These are phyloP conservation scores for Strobilomyces confusus DNA, from an alignment of 768 basidiomycete genomes.

Conservation along the genomic window DNA sequence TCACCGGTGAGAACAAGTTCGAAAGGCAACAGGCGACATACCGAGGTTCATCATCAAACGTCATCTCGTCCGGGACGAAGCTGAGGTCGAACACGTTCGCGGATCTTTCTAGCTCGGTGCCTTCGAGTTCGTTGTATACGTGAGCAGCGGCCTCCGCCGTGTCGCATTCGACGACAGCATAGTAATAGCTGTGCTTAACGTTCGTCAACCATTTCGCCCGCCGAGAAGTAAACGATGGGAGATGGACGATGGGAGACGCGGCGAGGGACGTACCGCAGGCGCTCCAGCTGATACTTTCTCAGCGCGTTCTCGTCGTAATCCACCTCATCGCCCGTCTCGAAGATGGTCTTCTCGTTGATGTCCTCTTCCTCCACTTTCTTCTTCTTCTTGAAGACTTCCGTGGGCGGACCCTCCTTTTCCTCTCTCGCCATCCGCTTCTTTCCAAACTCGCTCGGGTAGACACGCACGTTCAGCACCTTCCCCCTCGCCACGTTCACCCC, in stretches of 20 bases:
- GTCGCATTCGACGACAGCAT: constrained; percentile 90
- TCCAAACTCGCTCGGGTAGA: constrained; percentile 95
- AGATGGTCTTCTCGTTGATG: constrained; percentile 59
- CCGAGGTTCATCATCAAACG: constrained; percentile 75
- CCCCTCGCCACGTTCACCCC: constrained; percentile 46
- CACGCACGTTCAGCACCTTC: constrained; percentile 67
- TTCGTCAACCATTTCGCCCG: constrained; percentile 4
- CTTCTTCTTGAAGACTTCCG: constrained; percentile 70
- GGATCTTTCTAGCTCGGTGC: constrained; percentile 93
- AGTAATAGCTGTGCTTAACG: constrained; percentile 71
- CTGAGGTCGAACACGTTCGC: constrained; percentile 96
- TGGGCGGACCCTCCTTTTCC: constrained; percentile 86
- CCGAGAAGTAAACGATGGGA: neutral
- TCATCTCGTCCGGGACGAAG: constrained; percentile 88
- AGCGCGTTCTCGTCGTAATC: constrained; percentile 88
- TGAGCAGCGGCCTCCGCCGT: constrained; percentile 70
- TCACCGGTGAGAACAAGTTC: neutral
- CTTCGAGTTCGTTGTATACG: constrained; percentile 83
- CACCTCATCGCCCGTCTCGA: constrained; percentile 62
- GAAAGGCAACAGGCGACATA: constrained; percentile 24
- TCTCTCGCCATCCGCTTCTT: constrained; percentile 81
- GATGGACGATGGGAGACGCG: neutral
- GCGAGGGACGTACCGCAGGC: constrained; percentile 63
- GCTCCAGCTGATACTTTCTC: constrained; percentile 88
- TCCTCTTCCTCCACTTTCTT: constrained; percentile 43